Evolutionary conservation across 2,329 filamentous ascomycete genomes (phyloP).

Genomic region (Ophiostoma ulmi): DNA sequence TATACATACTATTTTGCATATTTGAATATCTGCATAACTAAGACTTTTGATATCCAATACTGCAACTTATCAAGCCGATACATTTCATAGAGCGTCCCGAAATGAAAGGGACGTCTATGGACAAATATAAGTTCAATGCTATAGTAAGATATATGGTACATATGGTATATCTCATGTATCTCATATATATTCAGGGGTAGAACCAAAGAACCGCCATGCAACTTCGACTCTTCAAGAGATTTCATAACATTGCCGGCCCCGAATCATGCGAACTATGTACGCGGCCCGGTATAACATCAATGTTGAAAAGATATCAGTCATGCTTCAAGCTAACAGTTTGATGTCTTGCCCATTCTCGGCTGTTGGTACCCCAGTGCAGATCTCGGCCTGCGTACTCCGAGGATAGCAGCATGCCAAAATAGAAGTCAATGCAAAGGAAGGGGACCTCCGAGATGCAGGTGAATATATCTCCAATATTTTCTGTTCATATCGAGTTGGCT

Average conservation of each 20-base stretch:
- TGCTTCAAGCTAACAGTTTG: background rate
- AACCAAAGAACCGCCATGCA: background rate
- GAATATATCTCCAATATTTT: background rate
- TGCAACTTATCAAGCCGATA: background rate
- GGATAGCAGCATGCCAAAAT: background rate
- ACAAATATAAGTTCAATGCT: background rate
- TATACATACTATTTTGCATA: background rate
- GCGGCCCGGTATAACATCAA: background rate
- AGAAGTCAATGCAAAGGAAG: conserved; percentile 1
- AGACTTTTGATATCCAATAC: background rate
- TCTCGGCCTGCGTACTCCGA: conserved; percentile 2
- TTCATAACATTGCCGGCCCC: background rate
- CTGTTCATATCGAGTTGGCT: background rate
- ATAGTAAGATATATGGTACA: background rate
- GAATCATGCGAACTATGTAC: background rate
- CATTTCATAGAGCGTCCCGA: background rate
- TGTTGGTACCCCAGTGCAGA: conserved; percentile 5
- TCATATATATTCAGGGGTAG: background rate
- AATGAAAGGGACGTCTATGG: background rate
- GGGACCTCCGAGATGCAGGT: background rate
- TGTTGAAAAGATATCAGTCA: background rate
- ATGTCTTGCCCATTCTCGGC: background rate
- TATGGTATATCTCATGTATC: background rate
- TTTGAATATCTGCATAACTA: background rate
- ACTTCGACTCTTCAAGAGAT: background rate